phyloP scores from a whole-genome alignment of 805 yeast genomes.

The Candida nitratophila region DNA sequence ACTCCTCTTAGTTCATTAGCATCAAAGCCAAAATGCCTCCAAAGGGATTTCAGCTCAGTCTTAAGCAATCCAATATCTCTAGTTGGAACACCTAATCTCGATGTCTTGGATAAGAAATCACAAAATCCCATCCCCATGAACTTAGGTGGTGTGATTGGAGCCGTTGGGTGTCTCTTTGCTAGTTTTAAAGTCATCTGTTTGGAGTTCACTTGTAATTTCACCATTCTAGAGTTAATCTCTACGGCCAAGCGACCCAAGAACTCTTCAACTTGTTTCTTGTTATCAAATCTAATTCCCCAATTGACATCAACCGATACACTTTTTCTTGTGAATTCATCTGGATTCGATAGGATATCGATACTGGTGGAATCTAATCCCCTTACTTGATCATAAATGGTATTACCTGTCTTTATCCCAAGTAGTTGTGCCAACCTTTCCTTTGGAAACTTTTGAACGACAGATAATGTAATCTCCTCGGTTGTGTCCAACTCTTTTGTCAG shows the following conservation, averaged over 20 bases:
- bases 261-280: slow-evolving; percentile 49
- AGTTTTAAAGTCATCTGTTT: slow-evolving; percentile 57
- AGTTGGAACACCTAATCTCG: slow-evolving; percentile 55
- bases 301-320: slow-evolving; percentile 84
- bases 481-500: slow-evolving; percentile 28
- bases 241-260: slow-evolving; percentile 52
- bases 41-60: slow-evolving; percentile 50
- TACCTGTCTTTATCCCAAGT: slow-evolving; percentile 69
- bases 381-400: slow-evolving; percentile 49
- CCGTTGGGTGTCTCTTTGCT: slow-evolving; percentile 54
- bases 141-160: slow-evolving; percentile 73
- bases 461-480: slow-evolving; percentile 24
- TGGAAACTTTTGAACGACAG: slow-evolving; percentile 30
- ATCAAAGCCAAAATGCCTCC: slow-evolving; percentile 43
- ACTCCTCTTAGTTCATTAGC: slow-evolving; percentile 72
- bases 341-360: slow-evolving; percentile 43
- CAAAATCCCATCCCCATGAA: slow-evolving; percentile 82
- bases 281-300: slow-evolving; percentile 79
- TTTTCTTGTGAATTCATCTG: slow-evolving; percentile 52
- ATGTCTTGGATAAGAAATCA: slow-evolving; percentile 51
- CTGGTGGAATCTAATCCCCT: slow-evolving; percentile 63
- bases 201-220: slow-evolving; percentile 40
- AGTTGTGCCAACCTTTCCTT: slow-evolving; percentile 31
- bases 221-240: slow-evolving; percentile 53
- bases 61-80: slow-evolving; percentile 54